A percentile compares a stretch with the other conserved stretches of the same genome.
Evolutionary conservation across 1,284 basidiomycete genomes (phyloP).

Genomic region (Ceratobasidium sp.): DNA sequence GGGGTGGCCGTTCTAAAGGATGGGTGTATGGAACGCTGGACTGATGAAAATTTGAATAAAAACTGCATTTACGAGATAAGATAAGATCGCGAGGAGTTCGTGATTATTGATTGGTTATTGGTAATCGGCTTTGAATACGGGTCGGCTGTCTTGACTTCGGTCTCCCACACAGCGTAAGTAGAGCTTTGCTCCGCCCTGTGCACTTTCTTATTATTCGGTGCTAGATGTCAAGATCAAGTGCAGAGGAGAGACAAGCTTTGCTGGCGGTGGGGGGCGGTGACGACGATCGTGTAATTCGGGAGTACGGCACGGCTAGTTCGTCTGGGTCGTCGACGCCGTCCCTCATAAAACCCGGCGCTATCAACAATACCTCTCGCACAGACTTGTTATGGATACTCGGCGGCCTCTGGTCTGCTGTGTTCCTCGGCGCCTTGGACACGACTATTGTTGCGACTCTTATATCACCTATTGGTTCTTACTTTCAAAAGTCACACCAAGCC

Average conservation of each 20-base stretch:
- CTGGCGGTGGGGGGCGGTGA: constrained; percentile 9
- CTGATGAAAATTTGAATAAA: neutral
- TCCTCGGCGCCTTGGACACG: constrained; percentile 85
- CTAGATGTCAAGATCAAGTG: constrained; percentile 14
- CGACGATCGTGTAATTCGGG: constrained; percentile 8
- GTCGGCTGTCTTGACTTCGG: constrained; percentile 9
- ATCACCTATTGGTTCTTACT: constrained; percentile 81
- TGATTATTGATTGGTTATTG: constrained; percentile 12
- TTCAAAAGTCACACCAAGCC: constrained; percentile 79
- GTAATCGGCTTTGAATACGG: constrained; percentile 1
- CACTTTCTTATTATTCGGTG: neutral
- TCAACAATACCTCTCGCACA: constrained; percentile 13
- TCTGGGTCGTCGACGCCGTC: constrained; percentile 38
- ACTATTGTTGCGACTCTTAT: constrained; percentile 69
- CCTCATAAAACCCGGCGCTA: constrained; percentile 16
- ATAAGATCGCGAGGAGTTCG: neutral
- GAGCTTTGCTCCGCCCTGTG: neutral
- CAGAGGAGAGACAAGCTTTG: constrained; percentile 31
- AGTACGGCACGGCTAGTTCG: constrained; percentile 34
- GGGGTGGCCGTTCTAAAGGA: constrained; percentile 75
- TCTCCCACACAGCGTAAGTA: constrained; percentile 28
- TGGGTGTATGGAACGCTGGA: neutral
- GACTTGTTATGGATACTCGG: constrained; percentile 72
- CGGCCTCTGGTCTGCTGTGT: constrained; percentile 80
- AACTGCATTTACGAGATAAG: neutral